Conservation (phyloP, 345 rosid genomes). For the Trapa bicornis region DNA sequence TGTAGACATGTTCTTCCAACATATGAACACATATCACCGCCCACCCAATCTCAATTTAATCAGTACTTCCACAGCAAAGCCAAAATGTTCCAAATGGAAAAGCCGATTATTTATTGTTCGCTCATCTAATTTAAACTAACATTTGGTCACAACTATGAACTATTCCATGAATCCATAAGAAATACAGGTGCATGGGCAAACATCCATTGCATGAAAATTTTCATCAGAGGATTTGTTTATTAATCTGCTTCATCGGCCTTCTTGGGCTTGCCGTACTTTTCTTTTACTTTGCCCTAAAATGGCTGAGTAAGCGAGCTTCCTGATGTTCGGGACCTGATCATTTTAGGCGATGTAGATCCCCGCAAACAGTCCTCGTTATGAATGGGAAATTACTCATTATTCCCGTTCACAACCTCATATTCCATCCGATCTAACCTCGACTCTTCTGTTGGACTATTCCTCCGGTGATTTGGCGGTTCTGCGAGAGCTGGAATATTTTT, state of each 20-base stretch:
- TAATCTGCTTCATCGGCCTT: conserved; percentile 28
- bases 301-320: conserved; percentile 27
- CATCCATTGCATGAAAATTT: too few species aligned
- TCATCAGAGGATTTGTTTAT: background rate
- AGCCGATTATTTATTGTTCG: background rate
- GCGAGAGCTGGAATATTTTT: too few species aligned
- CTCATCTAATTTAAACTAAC: background rate
- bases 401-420: conserved; percentile 28
- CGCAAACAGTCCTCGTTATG: conserved; percentile 47
- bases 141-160: too few species aligned
- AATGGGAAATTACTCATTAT: conserved; percentile 59
- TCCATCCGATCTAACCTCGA: background rate
- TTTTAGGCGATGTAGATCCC: conserved; percentile 79
- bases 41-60: too few species aligned
- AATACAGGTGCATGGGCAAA: too few species aligned
- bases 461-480: too few species aligned
- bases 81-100: background rate
- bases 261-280: conserved; percentile 42
- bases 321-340: conserved; percentile 76
- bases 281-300: conserved; percentile 48
- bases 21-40: too few species aligned
- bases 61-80: background rate
- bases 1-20: too few species aligned
- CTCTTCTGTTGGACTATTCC: too few species aligned
- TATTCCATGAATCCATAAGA: too few species aligned